These are phyloP conservation scores for Peterozyma toletana DNA, from an alignment of 805 yeast species.

Conservation along the genomic window DNA sequence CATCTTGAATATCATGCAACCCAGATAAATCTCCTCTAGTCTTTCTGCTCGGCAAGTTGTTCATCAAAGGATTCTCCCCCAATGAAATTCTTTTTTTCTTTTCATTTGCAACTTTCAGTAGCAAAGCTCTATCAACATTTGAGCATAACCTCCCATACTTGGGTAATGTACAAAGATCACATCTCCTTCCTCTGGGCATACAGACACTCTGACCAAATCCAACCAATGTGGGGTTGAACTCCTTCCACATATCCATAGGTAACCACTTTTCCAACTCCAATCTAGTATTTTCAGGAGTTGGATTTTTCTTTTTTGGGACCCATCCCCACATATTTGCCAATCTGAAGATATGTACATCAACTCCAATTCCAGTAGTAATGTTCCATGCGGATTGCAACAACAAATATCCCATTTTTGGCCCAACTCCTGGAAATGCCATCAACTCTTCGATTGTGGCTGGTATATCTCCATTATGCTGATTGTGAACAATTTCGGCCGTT, in stretches of 20 bases:
- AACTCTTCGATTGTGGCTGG: constrained; percentile 67
- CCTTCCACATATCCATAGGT: constrained; percentile 69
- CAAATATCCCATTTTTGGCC: constrained; percentile 90
- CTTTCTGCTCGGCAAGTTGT: constrained; percentile 13
- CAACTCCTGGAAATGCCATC: constrained; percentile 78
- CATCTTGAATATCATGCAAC: too few relatives aligned
- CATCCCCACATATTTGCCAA: constrained; percentile 76
- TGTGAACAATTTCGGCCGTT: constrained; percentile 46
- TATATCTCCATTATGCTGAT: constrained; percentile 54
- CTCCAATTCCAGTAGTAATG: constrained; percentile 78
- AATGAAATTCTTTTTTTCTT: constrained; percentile 13
- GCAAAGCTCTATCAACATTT: constrained; percentile 39
- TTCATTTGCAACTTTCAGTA: constrained; percentile 20
- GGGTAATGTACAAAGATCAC: constrained; percentile 63
- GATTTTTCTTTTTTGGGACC: constrained; percentile 41
- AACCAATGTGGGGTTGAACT: constrained; percentile 78
- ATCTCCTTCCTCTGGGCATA: constrained; percentile 58
- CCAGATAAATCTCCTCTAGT: constrained; percentile 36
- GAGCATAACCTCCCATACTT: constrained; percentile 44
- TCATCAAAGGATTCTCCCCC: constrained; percentile 8
- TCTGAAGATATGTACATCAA: constrained; percentile 85
- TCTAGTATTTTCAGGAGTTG: constrained; percentile 75
- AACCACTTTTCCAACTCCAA: constrained; percentile 65
- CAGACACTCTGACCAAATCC: constrained; percentile 94
- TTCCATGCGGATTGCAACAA: constrained; percentile 81